Evolutionary conservation across 768 basidiomycete genomes (phyloP).

Genomic region (Obba rivulosa): DNA sequence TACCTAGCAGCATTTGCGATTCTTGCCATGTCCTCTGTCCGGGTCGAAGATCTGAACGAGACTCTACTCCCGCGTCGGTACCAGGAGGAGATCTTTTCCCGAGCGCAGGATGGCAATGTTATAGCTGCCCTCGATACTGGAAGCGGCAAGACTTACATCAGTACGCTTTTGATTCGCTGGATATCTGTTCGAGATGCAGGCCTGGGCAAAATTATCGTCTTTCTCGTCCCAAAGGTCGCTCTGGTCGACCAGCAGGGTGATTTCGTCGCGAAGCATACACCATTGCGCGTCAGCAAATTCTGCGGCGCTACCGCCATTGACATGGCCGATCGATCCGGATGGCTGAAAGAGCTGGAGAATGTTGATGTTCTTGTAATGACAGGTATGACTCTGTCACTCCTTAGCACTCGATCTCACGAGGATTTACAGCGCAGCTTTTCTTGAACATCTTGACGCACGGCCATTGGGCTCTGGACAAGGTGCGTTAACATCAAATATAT

Average conservation of each 20-base stretch:
- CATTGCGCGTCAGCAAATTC: slow-evolving; percentile 61
- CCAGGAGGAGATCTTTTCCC: slow-evolving; percentile 51
- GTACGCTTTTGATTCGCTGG: slow-evolving; percentile 70
- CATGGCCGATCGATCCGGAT: slow-evolving; percentile 58
- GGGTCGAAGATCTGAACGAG: slow-evolving; percentile 27
- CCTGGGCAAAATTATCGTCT: slow-evolving; percentile 59
- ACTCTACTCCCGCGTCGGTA: slow-evolving; percentile 43
- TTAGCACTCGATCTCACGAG: neutral
- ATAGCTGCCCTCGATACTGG: slow-evolving; percentile 58
- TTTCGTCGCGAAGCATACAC: slow-evolving; percentile 59
- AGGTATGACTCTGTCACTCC: slow-evolving; percentile 34
- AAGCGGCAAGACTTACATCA: slow-evolving; percentile 58
- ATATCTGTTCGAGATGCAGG: slow-evolving; percentile 47
- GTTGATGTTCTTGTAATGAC: slow-evolving; percentile 86
- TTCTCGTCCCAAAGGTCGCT: slow-evolving; percentile 81
- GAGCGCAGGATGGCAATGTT: slow-evolving; percentile 46
- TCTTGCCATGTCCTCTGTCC: slow-evolving; percentile 11
- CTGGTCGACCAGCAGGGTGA: slow-evolving; percentile 79
- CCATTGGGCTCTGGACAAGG: slow-evolving; percentile 68
- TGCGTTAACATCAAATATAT: slow-evolving; percentile 11
- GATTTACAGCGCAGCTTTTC: slow-evolving; percentile 67
- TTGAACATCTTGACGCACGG: slow-evolving; percentile 78
- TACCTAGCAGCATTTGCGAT: too few species aligned
- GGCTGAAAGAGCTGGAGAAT: slow-evolving; percentile 56
- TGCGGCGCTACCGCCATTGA: slow-evolving; percentile 70